These are phyloP conservation scores for Amanita pallidorosea DNA, from an alignment of 768 basidiomycete species.

Conservation along the genomic window DNA sequence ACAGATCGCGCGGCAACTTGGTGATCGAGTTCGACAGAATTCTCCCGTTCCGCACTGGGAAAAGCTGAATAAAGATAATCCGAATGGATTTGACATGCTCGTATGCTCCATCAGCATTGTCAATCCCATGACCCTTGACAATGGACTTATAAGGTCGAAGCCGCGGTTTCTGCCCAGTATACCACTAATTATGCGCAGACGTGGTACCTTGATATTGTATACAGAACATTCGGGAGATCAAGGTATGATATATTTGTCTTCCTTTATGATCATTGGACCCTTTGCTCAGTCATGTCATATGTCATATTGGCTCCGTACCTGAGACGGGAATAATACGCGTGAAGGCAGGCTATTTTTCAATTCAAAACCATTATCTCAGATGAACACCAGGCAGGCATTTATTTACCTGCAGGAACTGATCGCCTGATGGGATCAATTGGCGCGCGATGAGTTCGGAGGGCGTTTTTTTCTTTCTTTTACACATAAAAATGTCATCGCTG, in stretches of 20 bases:
- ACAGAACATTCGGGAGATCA: conserved; percentile 70
- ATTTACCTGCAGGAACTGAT: not conserved
- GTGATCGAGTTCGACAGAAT: conserved; percentile 87
- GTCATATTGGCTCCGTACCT: conserved; percentile 69
- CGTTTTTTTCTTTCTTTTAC: too few species aligned
- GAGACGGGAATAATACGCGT: conserved; percentile 76
- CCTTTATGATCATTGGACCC: conserved; percentile 53
- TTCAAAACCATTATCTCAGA: conserved; percentile 68
- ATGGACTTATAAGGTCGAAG: conserved; percentile 17
- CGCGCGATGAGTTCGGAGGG: not conserved
- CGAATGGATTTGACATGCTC: conserved; percentile 60
- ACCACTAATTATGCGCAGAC: conserved; percentile 81
- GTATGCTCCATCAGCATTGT: too few species aligned
- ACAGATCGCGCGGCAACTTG: conserved; percentile 56
- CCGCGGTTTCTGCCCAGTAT: conserved; percentile 72
- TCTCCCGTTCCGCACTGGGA: conserved; percentile 72
- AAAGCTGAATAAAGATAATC: conserved; percentile 67
- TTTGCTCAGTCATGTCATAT: conserved; percentile 45
- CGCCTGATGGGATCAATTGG: not conserved
- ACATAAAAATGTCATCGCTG: too few species aligned
- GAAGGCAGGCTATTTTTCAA: conserved; percentile 54
- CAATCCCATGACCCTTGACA: too few species aligned
- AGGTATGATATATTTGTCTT: conserved; percentile 11
- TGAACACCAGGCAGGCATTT: conserved; percentile 45
- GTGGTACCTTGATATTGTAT: conserved; percentile 83